Percentiles rank a stretch among this genome's conserved stretches.
Evolutionary conservation across 345 rosid genomes (phyloP).

Genomic region (Acer saccharum): DNA sequence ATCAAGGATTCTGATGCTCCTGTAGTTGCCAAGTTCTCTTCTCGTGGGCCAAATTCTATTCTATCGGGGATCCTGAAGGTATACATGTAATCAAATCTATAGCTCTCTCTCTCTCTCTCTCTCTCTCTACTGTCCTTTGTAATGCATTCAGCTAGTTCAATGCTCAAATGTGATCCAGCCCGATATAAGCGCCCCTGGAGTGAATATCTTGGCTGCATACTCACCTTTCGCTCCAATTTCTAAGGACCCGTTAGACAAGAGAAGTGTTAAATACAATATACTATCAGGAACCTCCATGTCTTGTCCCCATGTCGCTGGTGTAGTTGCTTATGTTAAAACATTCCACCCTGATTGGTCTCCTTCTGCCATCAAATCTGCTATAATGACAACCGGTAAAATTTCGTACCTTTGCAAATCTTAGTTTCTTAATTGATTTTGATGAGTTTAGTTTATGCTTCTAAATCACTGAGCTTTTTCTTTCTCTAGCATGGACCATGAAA

Average conservation of each 20-base stretch:
- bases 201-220: slow-evolving; percentile 41
- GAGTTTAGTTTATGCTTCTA: not conserved
- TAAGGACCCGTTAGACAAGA: not conserved
- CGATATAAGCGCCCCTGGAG: slow-evolving; percentile 45
- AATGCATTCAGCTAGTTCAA: not conserved
- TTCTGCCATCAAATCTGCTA: slow-evolving; percentile 42
- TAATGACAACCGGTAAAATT: slow-evolving; percentile 41
- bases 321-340: slow-evolving; percentile 40
- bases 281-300: slow-evolving; percentile 39
- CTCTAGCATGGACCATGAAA: slow-evolving; percentile 31
- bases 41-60: slow-evolving; percentile 10
- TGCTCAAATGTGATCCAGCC: slow-evolving; percentile 29
- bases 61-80: slow-evolving; percentile 11
- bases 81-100: not conserved
- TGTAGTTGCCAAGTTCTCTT: slow-evolving; percentile 16
- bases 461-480: not conserved
- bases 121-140: not conserved
- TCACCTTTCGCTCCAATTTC: slow-evolving; percentile 9
- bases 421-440: not conserved
- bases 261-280: slow-evolving; percentile 29
- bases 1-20: slow-evolving; percentile 20
- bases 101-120: no score
- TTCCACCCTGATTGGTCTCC: slow-evolving; percentile 51
- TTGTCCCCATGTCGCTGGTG: slow-evolving; percentile 37
- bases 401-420: not conserved